Evolutionary conservation across 495 filamentous ascomycete genomes (phyloP).

Genomic region (Penicillium coprophilum): DNA sequence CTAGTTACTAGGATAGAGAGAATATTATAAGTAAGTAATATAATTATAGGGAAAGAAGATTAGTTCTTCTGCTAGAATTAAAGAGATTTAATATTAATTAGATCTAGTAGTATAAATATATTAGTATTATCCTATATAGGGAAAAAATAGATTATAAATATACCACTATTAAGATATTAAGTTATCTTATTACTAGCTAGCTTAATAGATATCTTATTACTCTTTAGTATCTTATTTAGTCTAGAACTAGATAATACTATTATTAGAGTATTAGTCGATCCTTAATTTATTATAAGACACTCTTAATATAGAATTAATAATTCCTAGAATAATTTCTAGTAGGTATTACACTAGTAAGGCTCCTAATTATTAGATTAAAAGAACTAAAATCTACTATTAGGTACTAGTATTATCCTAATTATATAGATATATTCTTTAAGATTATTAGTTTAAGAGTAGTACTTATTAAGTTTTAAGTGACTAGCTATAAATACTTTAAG

Average conservation of each 20-base stretch:
- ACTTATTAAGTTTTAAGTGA: constrained; percentile 10
- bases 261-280: not conserved
- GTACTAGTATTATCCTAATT: constrained; percentile 10
- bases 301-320: constrained; percentile 5
- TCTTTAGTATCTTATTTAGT: not conserved
- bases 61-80: constrained; percentile 3
- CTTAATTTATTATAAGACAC: not conserved
- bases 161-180: constrained; percentile 2
- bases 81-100: not conserved
- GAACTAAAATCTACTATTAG: constrained; percentile 12
- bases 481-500: not conserved
- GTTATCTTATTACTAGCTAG: not conserved
- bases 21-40: not conserved
- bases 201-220: not conserved
- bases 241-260: not conserved
- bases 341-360: not conserved
- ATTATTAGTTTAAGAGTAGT: constrained; percentile 14
- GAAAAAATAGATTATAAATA: not conserved
- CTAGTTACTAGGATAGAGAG: not conserved
- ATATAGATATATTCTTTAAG: constrained; percentile 10
- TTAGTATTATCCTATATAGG: constrained; percentile 4
- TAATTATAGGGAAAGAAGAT: not conserved
- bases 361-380: constrained; percentile 12
- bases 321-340: not conserved
- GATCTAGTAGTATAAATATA: constrained; percentile 2